These are phyloP conservation scores for Vitis vinifera DNA, from an alignment of 164 flowering plant species.

Conservation along the genomic window ASM3070453v1 NC_081810.1:5524501-5525000, in stretches of 20 bases:
- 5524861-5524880: neutral
- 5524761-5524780: neutral
- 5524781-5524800: constrained; percentile 2
- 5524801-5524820: constrained; percentile 9
- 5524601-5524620: neutral
- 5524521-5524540: neutral
- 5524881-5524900: constrained; percentile 32
- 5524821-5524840: neutral
- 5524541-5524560: neutral
- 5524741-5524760: too few species aligned
- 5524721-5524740: constrained; percentile 13
- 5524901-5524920: constrained; percentile 22
- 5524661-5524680: constrained; percentile 13
- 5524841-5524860: neutral
- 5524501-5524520: neutral
- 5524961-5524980: neutral
- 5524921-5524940: constrained; percentile 3
- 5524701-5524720: constrained; percentile 4
- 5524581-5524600: neutral
- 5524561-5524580: neutral
- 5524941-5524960: neutral
- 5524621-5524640: neutral
- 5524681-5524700: constrained; percentile 2
- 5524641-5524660: neutral
- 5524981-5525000: neutral